Base-by-base conservation (phyloP, 2,329 filamentous ascomycete genomes). In the Coniochaeta sp. region DNA sequence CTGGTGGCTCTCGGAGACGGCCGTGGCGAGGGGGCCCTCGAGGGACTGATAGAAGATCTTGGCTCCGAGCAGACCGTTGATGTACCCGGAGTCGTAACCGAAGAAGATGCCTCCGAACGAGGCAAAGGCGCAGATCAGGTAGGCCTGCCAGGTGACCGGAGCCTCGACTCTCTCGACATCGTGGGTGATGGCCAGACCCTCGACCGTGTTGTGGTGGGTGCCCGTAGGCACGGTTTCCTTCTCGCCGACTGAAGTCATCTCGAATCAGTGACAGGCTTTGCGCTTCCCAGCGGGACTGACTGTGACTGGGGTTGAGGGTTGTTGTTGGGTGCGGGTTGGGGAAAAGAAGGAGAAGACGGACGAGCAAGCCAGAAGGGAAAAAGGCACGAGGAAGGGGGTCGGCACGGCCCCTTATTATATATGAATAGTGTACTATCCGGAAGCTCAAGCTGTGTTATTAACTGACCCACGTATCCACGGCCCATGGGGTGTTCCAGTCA, bases 71-170 rank as follows among this genome's bases (percentile, higher is more conserved):
- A 85, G 81, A 64, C 82, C 82, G 65, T 82, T 83, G 73, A 88
- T 87, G 71, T 87, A 87, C 59, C 86, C 87, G 38, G 85, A 87
- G 62, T 90, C 87, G 69, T 87, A 91, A 48, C 87, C 87, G 69
- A 89, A 87, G 73, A 89, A 86, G 70, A 89, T 86, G 67, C 81
- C 84, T 62, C 84, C 84, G 55, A 87, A 86, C 30, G 83, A 82
- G 54, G 84, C 84, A 57, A 87, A 87, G 57, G 81, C 83, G 67
- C 83, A 87, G 63, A 87, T 78, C 49, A 85, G 55, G 67, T 87
- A 87, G 52, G 83, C 83, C 73, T 84, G 83, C 69, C 80, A 70
- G 57, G 83, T 87, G 60, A 87, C 78, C 59, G 84, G 83, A 12
- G 84, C 83, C 74, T 87, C 84, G 63, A 86, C 77, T 56, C 77